Base-by-base conservation (phyloP, 352 stramenopile genomes). In the Detonula confervacea region DNA sequence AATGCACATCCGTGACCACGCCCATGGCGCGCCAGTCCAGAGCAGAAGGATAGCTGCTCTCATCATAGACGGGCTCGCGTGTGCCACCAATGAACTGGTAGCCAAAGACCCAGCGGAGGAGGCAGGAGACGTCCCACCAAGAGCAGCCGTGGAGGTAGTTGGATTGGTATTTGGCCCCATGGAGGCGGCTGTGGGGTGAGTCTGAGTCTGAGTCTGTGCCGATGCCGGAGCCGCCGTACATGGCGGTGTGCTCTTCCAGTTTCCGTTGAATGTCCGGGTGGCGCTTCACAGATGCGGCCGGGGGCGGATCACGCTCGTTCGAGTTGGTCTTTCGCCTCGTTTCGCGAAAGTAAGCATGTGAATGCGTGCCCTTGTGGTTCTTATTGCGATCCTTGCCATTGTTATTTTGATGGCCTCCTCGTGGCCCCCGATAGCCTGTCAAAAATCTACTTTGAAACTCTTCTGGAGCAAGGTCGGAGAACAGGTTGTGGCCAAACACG, bases 1-100 rank as follows among this genome's bases (percentile, higher is more conserved):
- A 97, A 80, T 98, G 97, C 33, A 98, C 87, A 16, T 91, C 81
- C 2, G 93, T 97, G 12, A 98, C 96, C 60, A 90, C 90, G 54
- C 90, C 91, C 46, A 87, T 79, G 29, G 93, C 71, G 72, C 89
- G 80, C 93, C 93, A 96, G 81, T 96, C 91, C 0, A 95, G 59
- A 7, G 84, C 42, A 30, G 80, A 74, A 16, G 80, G 83, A 75
- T 90, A 93, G 7, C 73, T 63, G 70, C 80, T 66, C 16, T 81
- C 61, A 73, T 91, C 86, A 54, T 88, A 91, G 27, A 77, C 77
- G 18, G 87, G 86, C 70, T 93, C 83, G 59, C 87, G 78, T 22
- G 83, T 90, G 0, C 76, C 76, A 25, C 71, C 76, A 1, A 84
- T 66, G 33, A 73, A 73, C 24, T 66, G 59, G 85, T 90, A 81